Base-by-base conservation (phyloP, 345 rosid genomes). In the Hibiscus trionum region DNA sequence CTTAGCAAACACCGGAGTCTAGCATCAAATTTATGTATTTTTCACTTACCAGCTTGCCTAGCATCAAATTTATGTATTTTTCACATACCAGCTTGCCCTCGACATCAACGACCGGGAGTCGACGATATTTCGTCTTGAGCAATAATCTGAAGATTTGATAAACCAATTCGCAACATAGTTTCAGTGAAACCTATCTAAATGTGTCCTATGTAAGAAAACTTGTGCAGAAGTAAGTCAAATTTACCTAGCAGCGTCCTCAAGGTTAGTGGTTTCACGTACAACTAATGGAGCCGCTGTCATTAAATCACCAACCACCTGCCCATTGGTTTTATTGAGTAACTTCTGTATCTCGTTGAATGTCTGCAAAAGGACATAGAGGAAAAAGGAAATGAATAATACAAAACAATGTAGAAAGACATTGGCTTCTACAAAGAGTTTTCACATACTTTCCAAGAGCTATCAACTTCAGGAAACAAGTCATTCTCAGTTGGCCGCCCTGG, bases 391-490 rank as follows among this genome's bases (percentile, higher is more conserved):
- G 42, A 37, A 5, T 37, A 37, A 37, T 37, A 37, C 42, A 37
- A 37, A 37, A 37, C 42, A 4, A 37, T 37, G 42, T 37, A 42
- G 46, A 42, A 42, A 42, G 46, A 42, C 46, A 42, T 8, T 42
- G 46, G 46, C 46, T 9, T 42, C 46, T 35, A 8, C 39, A 5
- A 8, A 35, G 33, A 66, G 72, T 76, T 76, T 58, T 77, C 68
- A 80, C 90, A n/a, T 86, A 93, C 93, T 84, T 91, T 87, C 94
- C 94, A 91, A 17, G 88, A 84, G 85, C 96, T 90, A 86, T 90
- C 96, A 72, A 94, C 97, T 66, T 94, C 96, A 73, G 98, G 97
- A 78, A 94, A 94, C 91, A 94, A 83, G 82, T 73, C 46, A 42
- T 42, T 42, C 46, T 42, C 46, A 42, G 46, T 42, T 9, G 11